A percentile compares a stretch with the other conserved stretches of the same genome.
phyloP scores from a whole-genome alignment of 352 stramenopile genomes.

The Elongisporangium undulatum region DNA sequence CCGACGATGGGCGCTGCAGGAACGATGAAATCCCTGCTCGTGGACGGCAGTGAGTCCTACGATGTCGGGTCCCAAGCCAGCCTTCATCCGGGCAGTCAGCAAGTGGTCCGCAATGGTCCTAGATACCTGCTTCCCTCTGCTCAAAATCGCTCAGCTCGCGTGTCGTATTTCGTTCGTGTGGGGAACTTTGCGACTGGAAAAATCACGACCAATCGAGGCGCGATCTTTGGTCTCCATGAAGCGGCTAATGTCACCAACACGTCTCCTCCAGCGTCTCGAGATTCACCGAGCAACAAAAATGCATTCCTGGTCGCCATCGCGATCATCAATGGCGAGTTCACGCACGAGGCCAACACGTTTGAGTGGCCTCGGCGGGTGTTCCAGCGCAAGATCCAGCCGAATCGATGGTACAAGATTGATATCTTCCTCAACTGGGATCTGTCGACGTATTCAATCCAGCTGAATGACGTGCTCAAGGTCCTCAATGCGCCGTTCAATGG shows the following conservation, averaged over 20 bases:
- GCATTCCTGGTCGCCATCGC: slow-evolving; percentile 65
- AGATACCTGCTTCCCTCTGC: slow-evolving; percentile 26
- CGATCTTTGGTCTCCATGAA: slow-evolving; percentile 51
- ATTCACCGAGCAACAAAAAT: slow-evolving; percentile 17
- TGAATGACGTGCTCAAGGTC: slow-evolving; percentile 91
- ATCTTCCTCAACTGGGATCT: slow-evolving; percentile 85
- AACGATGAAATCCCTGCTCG: slow-evolving; percentile 64
- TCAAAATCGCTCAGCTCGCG: slow-evolving; percentile 30
- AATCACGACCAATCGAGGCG: slow-evolving; percentile 46
- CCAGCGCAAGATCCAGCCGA: slow-evolving; percentile 44
- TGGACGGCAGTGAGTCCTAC: slow-evolving; percentile 44
- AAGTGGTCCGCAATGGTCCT: slow-evolving; percentile 41
- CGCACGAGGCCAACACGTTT: slow-evolving; percentile 70
- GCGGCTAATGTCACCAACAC: slow-evolving; percentile 1
- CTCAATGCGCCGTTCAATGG: slow-evolving; percentile 45
- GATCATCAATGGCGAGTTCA: slow-evolving; percentile 59
- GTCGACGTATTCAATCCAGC: slow-evolving; percentile 77
- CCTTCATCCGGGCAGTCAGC: slow-evolving; percentile 17
- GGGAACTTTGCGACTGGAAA: slow-evolving; percentile 35
- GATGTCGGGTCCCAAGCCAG: slow-evolving; percentile 5
- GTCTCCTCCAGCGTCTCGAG: neutral
- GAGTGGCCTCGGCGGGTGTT: slow-evolving; percentile 44
- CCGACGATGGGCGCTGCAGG: slow-evolving; percentile 57
- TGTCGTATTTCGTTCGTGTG: slow-evolving; percentile 79
- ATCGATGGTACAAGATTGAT: slow-evolving; percentile 95